These are phyloP conservation scores for Penicillium desertorum DNA, from an alignment of 495 filamentous ascomycete species.

Conservation along the genomic window DNA sequence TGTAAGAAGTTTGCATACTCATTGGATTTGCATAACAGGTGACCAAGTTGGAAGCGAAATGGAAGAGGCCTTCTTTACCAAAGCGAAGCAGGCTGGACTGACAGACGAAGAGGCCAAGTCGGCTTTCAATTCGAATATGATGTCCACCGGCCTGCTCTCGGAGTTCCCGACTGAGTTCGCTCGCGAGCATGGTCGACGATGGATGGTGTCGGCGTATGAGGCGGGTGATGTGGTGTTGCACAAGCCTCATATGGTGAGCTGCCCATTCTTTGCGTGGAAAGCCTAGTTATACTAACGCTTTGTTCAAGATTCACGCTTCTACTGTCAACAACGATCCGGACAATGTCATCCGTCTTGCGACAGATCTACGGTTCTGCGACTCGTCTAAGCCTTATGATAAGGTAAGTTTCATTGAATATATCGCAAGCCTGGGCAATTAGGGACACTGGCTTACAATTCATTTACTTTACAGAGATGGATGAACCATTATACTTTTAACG, in stretches of 20 bases:
- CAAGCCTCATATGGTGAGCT: conserved; percentile 52
- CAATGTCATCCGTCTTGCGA: conserved; percentile 57
- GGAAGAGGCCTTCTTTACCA: conserved; percentile 49
- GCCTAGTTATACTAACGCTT: conserved; percentile 5
- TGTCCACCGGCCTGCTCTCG: conserved; percentile 49
- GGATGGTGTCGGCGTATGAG: conserved; percentile 56
- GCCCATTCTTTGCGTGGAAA: background rate
- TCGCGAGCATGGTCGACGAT: conserved; percentile 42
- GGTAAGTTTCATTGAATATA: conserved; percentile 18
- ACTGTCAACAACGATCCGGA: conserved; percentile 55
- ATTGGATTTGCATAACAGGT: conserved; percentile 24
- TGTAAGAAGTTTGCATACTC: background rate
- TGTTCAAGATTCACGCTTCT: conserved; percentile 53
- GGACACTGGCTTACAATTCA: conserved; percentile 3
- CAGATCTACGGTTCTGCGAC: conserved; percentile 56
- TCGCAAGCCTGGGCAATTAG: background rate
- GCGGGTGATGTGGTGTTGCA: conserved; percentile 64
- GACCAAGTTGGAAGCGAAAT: conserved; percentile 43
- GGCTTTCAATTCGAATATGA: conserved; percentile 61
- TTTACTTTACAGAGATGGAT: conserved; percentile 35
- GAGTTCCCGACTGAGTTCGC: conserved; percentile 48
- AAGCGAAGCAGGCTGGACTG: conserved; percentile 44
- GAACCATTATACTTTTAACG: conserved; percentile 37
- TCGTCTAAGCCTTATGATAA: conserved; percentile 52
- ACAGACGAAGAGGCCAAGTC: conserved; percentile 51